Evolutionary conservation across 1,284 basidiomycete species (phyloP), one percentile per base, ranked within the genome.

Genomic region (Golubevia pallescens): DNA sequence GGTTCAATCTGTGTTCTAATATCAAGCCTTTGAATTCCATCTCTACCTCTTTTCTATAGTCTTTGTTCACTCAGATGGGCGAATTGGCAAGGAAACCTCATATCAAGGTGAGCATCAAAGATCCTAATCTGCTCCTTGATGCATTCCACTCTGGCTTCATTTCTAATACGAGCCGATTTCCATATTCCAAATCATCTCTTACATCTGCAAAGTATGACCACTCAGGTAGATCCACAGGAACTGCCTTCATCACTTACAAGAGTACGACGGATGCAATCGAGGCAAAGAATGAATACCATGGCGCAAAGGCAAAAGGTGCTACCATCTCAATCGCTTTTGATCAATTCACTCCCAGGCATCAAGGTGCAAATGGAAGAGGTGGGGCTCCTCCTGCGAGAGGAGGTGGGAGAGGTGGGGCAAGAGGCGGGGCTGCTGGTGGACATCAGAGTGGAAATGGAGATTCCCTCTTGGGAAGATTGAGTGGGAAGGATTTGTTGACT

Each of bases 181-280:
- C n/a, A n/a, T n/a, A n/a, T n/a, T n/a, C n/a, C 34, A 38, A 38
- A 4, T 38, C 10, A 38, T 38, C 3, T 10, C 34, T 38, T 38
- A 5, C 34, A 5, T 38, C 34, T 38, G 34, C 10, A 5, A 4
- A 38, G 95, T 98, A 95, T 87, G 95, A 97, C 88, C 91, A 92
- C 81, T 95, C 94, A 78, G 95, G 95, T 75, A 92, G 95, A 82
- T 97, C 95, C 58, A 91, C 90, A 28, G 95, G 95, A 68, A 88
- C 90, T 65, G 95, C 93, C 28, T 90, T 91, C 71, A 88, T 97
- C 84, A 89, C 91, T n/a, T 97, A 91, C 87, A 91, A 93, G 84
- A 92, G 90, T 2, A 84, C 89, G 5, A 89, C 89, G 65, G 92
- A 97, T 83, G 95, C 95, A 28, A 90, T 90, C 61, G 88, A 89